phyloP scores from a whole-genome alignment of 805 yeast genomes.

The Candida ortonii region DNA sequence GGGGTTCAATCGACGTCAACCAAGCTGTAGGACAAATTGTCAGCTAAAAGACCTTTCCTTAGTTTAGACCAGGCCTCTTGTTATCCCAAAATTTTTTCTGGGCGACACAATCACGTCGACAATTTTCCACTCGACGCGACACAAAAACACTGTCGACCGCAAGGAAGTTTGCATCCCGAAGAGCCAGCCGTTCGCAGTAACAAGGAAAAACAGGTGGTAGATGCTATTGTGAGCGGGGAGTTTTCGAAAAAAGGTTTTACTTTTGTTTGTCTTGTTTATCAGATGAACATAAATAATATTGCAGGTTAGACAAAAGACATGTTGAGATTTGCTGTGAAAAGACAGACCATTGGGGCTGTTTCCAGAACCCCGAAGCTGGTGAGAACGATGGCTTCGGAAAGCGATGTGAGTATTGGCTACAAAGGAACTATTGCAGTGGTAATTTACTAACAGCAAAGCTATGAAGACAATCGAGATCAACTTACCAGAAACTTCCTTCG shows the following conservation, averaged over 20 bases:
- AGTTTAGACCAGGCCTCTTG: slow-evolving; percentile 1
- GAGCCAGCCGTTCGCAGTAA: slow-evolving; percentile 4
- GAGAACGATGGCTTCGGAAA: slow-evolving; percentile 33
- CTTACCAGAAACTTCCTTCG: slow-evolving; percentile 79
- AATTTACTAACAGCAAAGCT: slow-evolving; percentile 6
- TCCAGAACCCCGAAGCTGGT: slow-evolving; percentile 20
- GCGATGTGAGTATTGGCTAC: slow-evolving; percentile 23
- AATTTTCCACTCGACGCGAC: background rate
- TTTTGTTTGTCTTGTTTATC: too few relatives aligned
- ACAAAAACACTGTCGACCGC: slow-evolving; percentile 4
- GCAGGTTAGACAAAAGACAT: too few relatives aligned
- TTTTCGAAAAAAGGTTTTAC: slow-evolving; percentile 6
- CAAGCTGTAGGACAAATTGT: too few relatives aligned
- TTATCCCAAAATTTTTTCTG: slow-evolving; percentile 2
- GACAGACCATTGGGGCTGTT: slow-evolving; percentile 18
- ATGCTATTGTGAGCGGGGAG: slow-evolving; percentile 9
- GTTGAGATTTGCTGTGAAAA: slow-evolving; percentile 24
- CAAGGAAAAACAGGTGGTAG: too few relatives aligned
- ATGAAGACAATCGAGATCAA: slow-evolving; percentile 43
- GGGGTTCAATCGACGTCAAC: too few relatives aligned
- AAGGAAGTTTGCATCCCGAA: slow-evolving; percentile 25
- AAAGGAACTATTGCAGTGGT: background rate
- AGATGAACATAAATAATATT: too few relatives aligned
- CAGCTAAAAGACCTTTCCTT: too few relatives aligned
- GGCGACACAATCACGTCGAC: slow-evolving; percentile 4